Conservation (phyloP, 163 green algal species). For the Volvox carteri region DNA sequence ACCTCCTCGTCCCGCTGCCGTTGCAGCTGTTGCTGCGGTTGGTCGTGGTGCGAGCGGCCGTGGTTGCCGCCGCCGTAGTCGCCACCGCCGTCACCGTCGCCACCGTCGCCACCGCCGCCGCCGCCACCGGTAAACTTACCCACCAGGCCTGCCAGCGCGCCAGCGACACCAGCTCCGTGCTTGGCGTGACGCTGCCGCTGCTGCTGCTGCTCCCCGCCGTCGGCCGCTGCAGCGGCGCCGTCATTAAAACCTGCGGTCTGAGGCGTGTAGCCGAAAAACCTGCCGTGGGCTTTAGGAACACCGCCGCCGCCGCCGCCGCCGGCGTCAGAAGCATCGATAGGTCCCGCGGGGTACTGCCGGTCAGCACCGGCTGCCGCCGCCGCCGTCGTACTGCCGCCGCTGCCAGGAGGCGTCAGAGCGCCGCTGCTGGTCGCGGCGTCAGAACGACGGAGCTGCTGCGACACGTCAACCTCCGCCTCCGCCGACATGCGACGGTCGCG, state of each 20-base stretch:
- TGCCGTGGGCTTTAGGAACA: neutral
- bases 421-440: neutral
- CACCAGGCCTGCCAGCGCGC: conserved; percentile 2
- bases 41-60: neutral
- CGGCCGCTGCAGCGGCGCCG: neutral
- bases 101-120: neutral
- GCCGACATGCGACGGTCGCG: neutral
- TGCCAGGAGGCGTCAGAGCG: neutral
- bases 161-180: neutral
- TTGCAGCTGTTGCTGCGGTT: neutral
- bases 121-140: conserved; percentile 9
- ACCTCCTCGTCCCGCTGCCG: neutral
- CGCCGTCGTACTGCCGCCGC: neutral
- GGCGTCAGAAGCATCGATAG: neutral
- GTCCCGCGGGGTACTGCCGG: neutral
- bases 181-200: neutral
- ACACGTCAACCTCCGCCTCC: neutral
- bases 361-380: no score
- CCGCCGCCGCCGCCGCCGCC: neutral
- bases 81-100: neutral
- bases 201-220: neutral
- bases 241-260: neutral
- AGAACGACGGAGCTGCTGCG: conserved; percentile 6
- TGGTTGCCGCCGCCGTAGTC: neutral
- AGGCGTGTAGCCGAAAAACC: conserved; percentile 29